Percentiles rank a stretch among this genome's conserved stretches.
phyloP scores from a whole-genome alignment of 2,329 filamentous ascomycete species.

The Neonectria sp. region DNA sequence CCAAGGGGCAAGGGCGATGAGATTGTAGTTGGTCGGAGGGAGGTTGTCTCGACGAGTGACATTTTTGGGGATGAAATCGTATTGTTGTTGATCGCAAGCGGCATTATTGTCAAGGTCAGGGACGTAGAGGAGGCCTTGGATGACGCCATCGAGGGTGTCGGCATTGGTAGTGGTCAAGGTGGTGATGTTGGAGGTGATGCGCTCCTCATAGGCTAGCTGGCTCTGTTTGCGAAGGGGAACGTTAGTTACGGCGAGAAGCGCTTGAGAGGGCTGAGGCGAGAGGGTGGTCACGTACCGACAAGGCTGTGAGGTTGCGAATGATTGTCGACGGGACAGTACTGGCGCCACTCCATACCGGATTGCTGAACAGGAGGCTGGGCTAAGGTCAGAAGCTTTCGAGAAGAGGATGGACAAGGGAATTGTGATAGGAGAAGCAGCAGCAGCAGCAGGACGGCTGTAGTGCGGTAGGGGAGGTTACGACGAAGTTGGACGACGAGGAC shows the following conservation, averaged over 20 bases:
- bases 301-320: conserved; percentile 70
- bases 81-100: conserved; percentile 74
- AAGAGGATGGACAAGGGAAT: neutral
- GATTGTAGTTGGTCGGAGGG: conserved; percentile 76
- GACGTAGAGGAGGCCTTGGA: conserved; percentile 88
- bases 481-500: conserved; percentile 3
- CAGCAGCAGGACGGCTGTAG: neutral
- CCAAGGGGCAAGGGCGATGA: conserved; percentile 92
- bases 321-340: conserved; percentile 67
- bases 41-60: conserved; percentile 82
- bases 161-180: conserved; percentile 81
- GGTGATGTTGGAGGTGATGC: conserved; percentile 73
- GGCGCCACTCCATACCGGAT: conserved; percentile 68
- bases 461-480: conserved; percentile 13
- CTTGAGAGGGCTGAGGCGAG: conserved; percentile 1
- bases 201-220: conserved; percentile 68
- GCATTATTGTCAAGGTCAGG: conserved; percentile 75
- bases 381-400: conserved; percentile 35
- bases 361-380: conserved; percentile 71
- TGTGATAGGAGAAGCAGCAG: conserved; percentile 1
- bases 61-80: conserved; percentile 79
- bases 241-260: conserved; percentile 35
- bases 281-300: conserved; percentile 62
- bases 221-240: conserved; percentile 47
- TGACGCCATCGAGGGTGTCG: conserved; percentile 70